These are phyloP conservation scores for Pinus tabuliformis DNA, from an alignment of 75 land plant species.

Conservation along the genomic window DNA sequence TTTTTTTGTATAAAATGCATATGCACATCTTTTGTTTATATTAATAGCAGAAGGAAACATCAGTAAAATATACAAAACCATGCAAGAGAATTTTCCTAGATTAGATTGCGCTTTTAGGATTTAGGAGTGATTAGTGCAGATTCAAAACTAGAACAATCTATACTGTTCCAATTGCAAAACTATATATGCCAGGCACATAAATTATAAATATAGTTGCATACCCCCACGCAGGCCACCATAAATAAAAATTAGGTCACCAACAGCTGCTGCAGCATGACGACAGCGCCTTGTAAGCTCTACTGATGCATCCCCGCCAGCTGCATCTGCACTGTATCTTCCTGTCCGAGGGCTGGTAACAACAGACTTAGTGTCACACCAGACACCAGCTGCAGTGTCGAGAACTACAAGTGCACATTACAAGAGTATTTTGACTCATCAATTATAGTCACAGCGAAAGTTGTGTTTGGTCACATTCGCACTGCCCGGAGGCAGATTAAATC, in stretches of 20 bases:
- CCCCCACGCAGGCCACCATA: conserved; percentile 99
- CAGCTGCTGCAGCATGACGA: conserved; percentile 97
- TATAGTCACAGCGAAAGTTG: not conserved
- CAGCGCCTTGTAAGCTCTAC: conserved; percentile 95
- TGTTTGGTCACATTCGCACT: not conserved
- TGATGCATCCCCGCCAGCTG: conserved; percentile 95
- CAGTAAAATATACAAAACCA: no score
- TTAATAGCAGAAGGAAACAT: no score
- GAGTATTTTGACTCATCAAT: not conserved
- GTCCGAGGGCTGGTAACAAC: conserved; percentile 95
- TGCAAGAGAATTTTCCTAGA: not conserved
- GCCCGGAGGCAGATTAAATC: not conserved
- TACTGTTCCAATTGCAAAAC: not conserved
- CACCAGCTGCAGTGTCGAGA: conserved; percentile 98
- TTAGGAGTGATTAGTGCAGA: not conserved
- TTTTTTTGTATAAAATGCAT: no score
- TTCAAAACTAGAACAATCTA: not conserved
- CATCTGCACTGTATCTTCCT: conserved; percentile 94
- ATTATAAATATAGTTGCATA: conserved; percentile 17
- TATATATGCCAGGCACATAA: not conserved
- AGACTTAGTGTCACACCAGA: conserved; percentile 96
- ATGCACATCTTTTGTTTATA: no score
- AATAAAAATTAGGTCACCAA: conserved; percentile 90
- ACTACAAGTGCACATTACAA: conserved; percentile 36
- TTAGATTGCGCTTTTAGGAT: not conserved